A percentile compares a stretch with the other conserved stretches of the same genome.
phyloP scores from a whole-genome alignment of 2,329 filamentous ascomycete genomes.

The Aspergillus sp. region DNA sequence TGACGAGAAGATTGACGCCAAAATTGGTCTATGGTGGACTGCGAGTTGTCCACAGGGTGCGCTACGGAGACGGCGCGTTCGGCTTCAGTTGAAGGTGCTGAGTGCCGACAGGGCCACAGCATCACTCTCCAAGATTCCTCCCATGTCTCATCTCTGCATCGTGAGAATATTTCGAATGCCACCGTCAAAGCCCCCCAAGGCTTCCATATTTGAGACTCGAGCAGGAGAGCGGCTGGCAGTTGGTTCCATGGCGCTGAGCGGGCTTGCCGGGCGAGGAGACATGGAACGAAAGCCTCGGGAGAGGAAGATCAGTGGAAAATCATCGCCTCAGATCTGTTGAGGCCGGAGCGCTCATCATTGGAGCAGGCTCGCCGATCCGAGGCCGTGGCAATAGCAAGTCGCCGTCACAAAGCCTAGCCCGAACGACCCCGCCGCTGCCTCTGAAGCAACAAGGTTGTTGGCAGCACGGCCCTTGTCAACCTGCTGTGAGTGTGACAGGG shows the following conservation, averaged over 20 bases:
- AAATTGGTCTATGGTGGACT: background rate
- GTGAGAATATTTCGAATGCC: no score
- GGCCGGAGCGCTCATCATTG: conserved; percentile 8
- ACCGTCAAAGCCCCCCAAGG: no score
- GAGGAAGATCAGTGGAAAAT: conserved; percentile 26
- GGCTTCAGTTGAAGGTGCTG: no score
- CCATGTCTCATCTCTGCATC: no score
- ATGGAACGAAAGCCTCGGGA: conserved; percentile 20
- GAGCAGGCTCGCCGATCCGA: conserved; percentile 12
- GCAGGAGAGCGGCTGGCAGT: background rate
- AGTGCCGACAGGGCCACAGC: no score
- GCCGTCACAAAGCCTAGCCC: background rate
- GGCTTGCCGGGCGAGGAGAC: conserved; percentile 20
- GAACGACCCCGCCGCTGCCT: conserved; percentile 16
- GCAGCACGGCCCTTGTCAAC: conserved; percentile 8
- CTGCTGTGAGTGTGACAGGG: conserved; percentile 6
- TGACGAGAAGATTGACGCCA: background rate
- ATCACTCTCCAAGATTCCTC: background rate
- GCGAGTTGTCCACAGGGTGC: background rate
- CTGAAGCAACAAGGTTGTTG: conserved; percentile 11
- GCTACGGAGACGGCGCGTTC: no score
- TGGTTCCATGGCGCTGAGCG: conserved; percentile 21
- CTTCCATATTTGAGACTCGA: background rate
- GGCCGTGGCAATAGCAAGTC: conserved; percentile 20
- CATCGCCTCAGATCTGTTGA: conserved; percentile 21